Percentiles rank a stretch among this genome's conserved stretches.
These are phyloP conservation scores for Gaultheria prostrata DNA, from an alignment of 148 eudicot genomes.

Conservation along the genomic window DNA sequence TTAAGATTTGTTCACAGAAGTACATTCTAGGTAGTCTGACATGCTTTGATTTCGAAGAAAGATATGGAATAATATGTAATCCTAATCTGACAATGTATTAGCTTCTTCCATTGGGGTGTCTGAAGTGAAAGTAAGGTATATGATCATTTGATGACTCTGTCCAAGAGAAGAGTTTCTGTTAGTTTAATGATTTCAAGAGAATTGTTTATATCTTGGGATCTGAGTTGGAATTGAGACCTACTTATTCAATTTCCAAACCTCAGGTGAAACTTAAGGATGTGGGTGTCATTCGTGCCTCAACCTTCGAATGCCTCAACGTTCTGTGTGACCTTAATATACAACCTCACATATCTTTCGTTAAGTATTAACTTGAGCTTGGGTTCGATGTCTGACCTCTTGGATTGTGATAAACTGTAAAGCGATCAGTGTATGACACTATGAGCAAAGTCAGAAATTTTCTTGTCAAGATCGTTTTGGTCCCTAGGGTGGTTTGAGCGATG, in stretches of 20 bases:
- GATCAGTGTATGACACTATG: neutral
- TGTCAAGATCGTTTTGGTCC: neutral
- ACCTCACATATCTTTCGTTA: neutral
- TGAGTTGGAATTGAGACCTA: neutral
- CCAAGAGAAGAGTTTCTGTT: neutral
- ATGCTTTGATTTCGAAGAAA: neutral
- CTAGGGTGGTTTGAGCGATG: neutral
- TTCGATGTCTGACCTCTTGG: neutral
- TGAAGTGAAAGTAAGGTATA: neutral
- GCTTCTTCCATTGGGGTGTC: neutral
- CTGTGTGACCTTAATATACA: neutral
- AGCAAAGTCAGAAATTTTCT: neutral
- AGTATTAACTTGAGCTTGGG: neutral
- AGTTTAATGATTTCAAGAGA: neutral
- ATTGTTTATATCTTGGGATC: neutral
- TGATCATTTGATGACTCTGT: neutral
- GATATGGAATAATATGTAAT: conserved; percentile 7
- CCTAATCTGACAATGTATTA: neutral
- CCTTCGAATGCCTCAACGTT: neutral
- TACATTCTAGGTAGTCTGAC: neutral
- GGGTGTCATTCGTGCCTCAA: neutral
- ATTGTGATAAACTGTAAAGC: neutral
- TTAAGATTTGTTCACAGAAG: neutral
- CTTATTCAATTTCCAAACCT: neutral
- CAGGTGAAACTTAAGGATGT: neutral